Conservation (phyloP, 768 basidiomycete genomes). For the Russula ochroleuca region DNA sequence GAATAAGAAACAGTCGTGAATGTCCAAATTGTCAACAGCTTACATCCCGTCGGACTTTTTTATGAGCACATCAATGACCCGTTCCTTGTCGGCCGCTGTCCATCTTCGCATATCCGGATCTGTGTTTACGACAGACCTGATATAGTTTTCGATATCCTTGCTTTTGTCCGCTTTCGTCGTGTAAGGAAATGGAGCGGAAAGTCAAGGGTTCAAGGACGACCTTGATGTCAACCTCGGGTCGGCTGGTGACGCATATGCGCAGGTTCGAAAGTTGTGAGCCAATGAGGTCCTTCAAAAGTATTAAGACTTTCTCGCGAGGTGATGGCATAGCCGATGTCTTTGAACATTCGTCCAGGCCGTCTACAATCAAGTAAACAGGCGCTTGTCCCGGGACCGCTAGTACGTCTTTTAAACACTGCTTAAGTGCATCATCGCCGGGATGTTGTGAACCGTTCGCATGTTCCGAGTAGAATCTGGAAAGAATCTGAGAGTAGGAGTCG, state of each 20-base stretch:
- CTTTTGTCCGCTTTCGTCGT: background rate
- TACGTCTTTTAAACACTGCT: background rate
- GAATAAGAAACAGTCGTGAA: background rate
- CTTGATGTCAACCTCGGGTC: slow-evolving; percentile 4
- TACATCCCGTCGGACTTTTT: background rate
- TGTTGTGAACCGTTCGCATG: background rate
- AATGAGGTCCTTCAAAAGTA: background rate
- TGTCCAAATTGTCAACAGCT: background rate
- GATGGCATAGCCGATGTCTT: background rate
- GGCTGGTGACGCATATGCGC: background rate
- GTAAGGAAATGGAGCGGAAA: background rate
- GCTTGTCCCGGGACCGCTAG: background rate
- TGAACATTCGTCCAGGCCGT: slow-evolving; percentile 10
- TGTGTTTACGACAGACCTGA: background rate
- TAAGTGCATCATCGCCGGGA: background rate
- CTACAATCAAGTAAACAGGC: background rate
- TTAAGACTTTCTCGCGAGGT: background rate
- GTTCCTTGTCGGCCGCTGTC: background rate
- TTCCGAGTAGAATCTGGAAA: background rate
- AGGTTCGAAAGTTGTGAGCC: background rate
- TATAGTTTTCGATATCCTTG: background rate
- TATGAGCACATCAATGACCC: background rate
- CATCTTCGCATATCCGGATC: background rate
- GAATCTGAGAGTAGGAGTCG: background rate
- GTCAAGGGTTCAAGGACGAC: background rate